Evolutionary conservation across 345 rosid species (phyloP), one percentile per base, ranked within the genome.

Genomic region (Bretschneidera sinensis): DNA sequence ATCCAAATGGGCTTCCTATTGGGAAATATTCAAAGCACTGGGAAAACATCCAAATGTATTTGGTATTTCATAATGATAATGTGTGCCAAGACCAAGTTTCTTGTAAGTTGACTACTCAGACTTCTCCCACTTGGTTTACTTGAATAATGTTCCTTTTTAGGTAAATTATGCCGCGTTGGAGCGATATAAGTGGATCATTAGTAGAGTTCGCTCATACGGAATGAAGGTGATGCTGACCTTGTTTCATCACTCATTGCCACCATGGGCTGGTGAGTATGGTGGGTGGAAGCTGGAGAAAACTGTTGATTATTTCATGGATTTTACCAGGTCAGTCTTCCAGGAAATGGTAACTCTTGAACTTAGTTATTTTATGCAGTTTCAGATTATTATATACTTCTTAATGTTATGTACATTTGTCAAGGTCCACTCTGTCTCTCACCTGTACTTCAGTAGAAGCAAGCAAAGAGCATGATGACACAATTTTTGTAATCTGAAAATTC

Each of bases 271-370:
- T 78, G 97, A 79, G 54, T 92, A 89, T 76, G 98, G 98, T 43
- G 98, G 98, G 19, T 89, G 98, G 96, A 92, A 89, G 81, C 64
- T 84, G 62, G 97, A 92, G 78, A 92, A 87, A 79, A 92, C 98
- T 55, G 87, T 89, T 45, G 85, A 84, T 56, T 89, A 87, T 76
- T 89, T 92, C 71, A 63, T 87, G 78, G 87, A 89, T 39, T 92
- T 92, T 74, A 81, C 97, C 62, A 89, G 84, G 94, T 92, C 68
- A 60, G 55, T 68, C 23, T 55, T 66, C 57, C 58, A 5, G 25
- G 33, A 59, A 19, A 18, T 18, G 3, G 31, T 33, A 20, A 60
- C 25, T 16, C 52, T 18, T 6, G 20, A 43, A 9, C 9, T n/a
- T n/a, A 14, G 45, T 28, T 4, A n/a, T 8, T 54, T 63, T 33